phyloP scores from a whole-genome alignment of 1,139 yeast species.

The Debaryomyces subglobosus region DNA sequence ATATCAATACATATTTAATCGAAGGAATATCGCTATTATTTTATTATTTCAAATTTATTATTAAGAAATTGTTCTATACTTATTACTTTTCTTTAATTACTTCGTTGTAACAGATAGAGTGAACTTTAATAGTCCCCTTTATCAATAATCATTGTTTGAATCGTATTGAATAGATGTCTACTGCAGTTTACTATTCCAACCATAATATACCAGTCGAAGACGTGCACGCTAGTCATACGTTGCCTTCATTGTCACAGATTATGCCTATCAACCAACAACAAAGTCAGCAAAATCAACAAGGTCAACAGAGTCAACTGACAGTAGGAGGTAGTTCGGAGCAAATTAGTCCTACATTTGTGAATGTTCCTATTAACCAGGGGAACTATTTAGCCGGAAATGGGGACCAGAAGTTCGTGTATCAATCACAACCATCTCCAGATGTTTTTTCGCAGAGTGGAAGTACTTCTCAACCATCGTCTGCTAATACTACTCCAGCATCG shows the following conservation, averaged over 20 bases:
- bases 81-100: not conserved
- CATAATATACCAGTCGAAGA: constrained; percentile 35
- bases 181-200: constrained; percentile 34
- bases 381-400: constrained; percentile 7
- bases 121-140: not conserved
- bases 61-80: not conserved
- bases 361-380: constrained; percentile 8
- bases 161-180: constrained; percentile 25
- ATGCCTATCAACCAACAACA: constrained; percentile 29
- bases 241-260: constrained; percentile 38
- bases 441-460: constrained; percentile 20
- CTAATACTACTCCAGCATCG: constrained; percentile 43
- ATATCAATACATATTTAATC: constrained; percentile 3
- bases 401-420: constrained; percentile 19
- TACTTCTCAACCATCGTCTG: constrained; percentile 34
- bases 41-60: constrained; percentile 2
- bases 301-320: not conserved
- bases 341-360: constrained; percentile 13
- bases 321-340: constrained; percentile 14
- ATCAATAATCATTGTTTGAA: not conserved
- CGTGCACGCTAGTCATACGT: constrained; percentile 30
- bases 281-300: constrained; percentile 14
- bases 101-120: not conserved
- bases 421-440: constrained; percentile 22
- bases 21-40: constrained; percentile 8